Evolutionary conservation across 805 yeast genomes (phyloP), one percentile per base, ranked within the genome.

Genomic region (Saccharomycopsis sp.): DNA sequence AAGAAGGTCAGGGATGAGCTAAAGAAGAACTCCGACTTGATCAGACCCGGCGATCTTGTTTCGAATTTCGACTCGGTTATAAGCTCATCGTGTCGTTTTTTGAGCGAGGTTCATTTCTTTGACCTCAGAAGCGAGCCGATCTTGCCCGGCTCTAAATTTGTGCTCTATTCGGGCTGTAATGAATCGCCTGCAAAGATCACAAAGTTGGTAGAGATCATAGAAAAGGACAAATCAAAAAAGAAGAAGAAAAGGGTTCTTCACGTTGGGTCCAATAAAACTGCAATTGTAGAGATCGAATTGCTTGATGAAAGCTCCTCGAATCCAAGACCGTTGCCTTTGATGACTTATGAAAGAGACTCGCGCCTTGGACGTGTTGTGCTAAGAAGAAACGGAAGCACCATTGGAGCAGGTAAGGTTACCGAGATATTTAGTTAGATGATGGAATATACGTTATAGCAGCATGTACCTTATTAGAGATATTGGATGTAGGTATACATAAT

Each of bases 71-170:
- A 76, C 52, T 73, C 76, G 24, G 73, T 76, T 3, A 74, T 83
- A 23, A 77, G 72, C 19, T 72, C 85, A 19, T 75, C 77, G 1
- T 77, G 76, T 54, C 76, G 73, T 55, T 78, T 83, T 62, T 71
- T 71, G n/a, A 82, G 87, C 52, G 80, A 84, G 57, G 68, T 89
- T 50, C 73, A 78, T 47, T 74, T 86, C 3, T 93, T 93, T 64
- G 86, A 86, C 58, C 72, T 81, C 64, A 68, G 84, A 65, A 77
- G 77, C 41, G 78, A 88, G 63, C 97, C 97, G 0, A 71, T 91
- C 52, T 72, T 91, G 47, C 84, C 86, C 14, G 97, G 97, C 5
- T 78, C 96, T 0, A 86, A 92, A 47, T 78, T 90, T 63, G 80
- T 89, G 47, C 69, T 89, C 56, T 90, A 91, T 71, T 78, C 92